phyloP scores from a whole-genome alignment of 169 alveolate genomes.

The Cryptosporidium ubiquitum region DNA sequence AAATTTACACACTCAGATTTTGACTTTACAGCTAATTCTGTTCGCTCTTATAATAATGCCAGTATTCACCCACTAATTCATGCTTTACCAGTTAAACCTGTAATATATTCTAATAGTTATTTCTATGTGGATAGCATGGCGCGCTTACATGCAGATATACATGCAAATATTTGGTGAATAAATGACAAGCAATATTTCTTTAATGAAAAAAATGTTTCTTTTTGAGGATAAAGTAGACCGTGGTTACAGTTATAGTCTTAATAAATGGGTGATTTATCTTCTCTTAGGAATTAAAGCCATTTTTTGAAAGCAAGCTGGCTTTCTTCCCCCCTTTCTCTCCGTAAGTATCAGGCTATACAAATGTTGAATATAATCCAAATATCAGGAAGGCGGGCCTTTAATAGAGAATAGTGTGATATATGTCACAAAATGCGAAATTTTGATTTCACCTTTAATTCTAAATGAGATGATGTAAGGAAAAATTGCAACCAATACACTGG shows the following conservation, averaged over 20 bases:
- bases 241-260: background rate
- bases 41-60: background rate
- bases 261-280: background rate
- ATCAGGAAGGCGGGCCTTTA: background rate
- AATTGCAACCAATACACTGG: background rate
- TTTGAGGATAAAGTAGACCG: background rate
- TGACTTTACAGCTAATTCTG: background rate
- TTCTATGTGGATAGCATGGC: background rate
- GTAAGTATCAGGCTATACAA: too few species aligned
- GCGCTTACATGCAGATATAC: background rate
- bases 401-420: background rate
- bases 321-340: background rate
- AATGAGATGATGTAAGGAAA: background rate
- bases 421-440: background rate
- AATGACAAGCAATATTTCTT: constrained; percentile 12
- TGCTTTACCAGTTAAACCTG: background rate
- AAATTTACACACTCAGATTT: background rate
- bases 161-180: background rate
- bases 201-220: background rate
- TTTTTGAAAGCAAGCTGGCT: too few species aligned
- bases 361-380: background rate
- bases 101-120: background rate
- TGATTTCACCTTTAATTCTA: background rate
- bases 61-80: background rate
- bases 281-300: too few species aligned